These are phyloP conservation scores for Ampelomyces quisqualis DNA, from an alignment of 2,329 filamentous ascomycete species.

Conservation along the genomic window DNA sequence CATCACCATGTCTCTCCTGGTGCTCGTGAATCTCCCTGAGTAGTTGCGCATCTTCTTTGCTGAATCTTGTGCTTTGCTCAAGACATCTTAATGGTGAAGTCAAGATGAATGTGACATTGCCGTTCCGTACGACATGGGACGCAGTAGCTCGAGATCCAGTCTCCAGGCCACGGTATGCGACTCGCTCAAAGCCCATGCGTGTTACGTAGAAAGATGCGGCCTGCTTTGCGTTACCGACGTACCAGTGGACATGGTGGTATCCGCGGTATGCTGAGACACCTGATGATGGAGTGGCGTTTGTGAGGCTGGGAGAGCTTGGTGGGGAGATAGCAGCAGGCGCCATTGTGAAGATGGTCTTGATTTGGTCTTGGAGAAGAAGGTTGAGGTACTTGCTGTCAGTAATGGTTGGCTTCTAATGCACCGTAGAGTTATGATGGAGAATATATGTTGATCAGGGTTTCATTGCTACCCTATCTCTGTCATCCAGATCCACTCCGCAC, in stretches of 20 bases:
- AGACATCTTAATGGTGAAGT: slow-evolving; percentile 70
- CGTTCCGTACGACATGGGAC: slow-evolving; percentile 80
- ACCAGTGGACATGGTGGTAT: slow-evolving; percentile 94
- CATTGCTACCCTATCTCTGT: slow-evolving; percentile 16
- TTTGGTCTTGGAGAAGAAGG: background rate
- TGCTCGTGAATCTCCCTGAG: slow-evolving; percentile 78
- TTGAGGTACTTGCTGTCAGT: background rate
- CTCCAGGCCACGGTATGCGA: slow-evolving; percentile 86
- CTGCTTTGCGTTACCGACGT: slow-evolving; percentile 95
- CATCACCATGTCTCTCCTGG: slow-evolving; percentile 85
- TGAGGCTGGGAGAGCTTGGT: slow-evolving; percentile 44
- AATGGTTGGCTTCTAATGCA: background rate
- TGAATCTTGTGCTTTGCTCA: slow-evolving; percentile 34
- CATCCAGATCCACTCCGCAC: slow-evolving; percentile 12
- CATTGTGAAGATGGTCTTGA: slow-evolving; percentile 19
- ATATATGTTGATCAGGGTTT: background rate
- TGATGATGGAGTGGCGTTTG: slow-evolving; percentile 22
- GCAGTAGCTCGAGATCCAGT: slow-evolving; percentile 79
- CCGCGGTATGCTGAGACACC: slow-evolving; percentile 64
- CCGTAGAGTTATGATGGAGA: too few species aligned
- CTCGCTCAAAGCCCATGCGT: slow-evolving; percentile 78
- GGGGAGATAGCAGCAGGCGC: slow-evolving; percentile 43
- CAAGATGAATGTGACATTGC: slow-evolving; percentile 76
- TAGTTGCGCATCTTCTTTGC: slow-evolving; percentile 61
- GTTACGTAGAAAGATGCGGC: slow-evolving; percentile 84